Conservation (phyloP, 192 early-diverging fungal genomes). For the Chytriomyces hyalinus region DNA sequence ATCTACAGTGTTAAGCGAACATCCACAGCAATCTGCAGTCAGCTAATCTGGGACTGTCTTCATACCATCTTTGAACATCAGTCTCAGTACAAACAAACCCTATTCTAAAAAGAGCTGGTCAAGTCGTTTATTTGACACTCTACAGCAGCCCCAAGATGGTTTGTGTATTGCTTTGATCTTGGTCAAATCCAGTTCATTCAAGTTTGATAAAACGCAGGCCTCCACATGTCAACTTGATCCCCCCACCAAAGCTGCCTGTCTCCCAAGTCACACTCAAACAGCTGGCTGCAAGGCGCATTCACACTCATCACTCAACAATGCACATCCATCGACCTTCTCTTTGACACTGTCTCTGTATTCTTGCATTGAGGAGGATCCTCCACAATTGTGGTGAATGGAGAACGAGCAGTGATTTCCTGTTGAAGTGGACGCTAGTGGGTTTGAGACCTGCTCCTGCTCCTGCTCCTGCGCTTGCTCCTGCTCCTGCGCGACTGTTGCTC, state of each 20-base stretch:
- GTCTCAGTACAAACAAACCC: too few species aligned
- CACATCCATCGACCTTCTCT: background rate
- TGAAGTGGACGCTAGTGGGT: background rate
- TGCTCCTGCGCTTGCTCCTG: background rate
- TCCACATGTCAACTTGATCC: constrained; percentile 19
- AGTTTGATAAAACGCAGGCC: background rate
- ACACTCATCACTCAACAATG: background rate
- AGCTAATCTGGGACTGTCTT: too few species aligned
- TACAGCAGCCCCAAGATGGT: too few species aligned
- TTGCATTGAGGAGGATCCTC: background rate
- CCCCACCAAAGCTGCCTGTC: background rate
- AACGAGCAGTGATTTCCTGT: background rate
- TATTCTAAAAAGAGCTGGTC: too few species aligned
- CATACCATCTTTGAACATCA: too few species aligned
- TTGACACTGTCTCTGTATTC: constrained; percentile 17
- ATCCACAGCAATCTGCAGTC: too few species aligned
- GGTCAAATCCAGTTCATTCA: too few species aligned
- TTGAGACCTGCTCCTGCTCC: background rate
- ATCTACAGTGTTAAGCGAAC: too few species aligned
- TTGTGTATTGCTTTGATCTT: too few species aligned
- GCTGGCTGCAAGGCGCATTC: background rate
- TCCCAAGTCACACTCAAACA: background rate
- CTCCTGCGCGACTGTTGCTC: background rate
- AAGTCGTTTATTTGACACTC: too few species aligned
- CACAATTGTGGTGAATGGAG: constrained; percentile 11